Evolutionary conservation across 805 yeast species (phyloP), one percentile per base, ranked within the genome.

Genomic region (Kazachstania kunashirensis): DNA sequence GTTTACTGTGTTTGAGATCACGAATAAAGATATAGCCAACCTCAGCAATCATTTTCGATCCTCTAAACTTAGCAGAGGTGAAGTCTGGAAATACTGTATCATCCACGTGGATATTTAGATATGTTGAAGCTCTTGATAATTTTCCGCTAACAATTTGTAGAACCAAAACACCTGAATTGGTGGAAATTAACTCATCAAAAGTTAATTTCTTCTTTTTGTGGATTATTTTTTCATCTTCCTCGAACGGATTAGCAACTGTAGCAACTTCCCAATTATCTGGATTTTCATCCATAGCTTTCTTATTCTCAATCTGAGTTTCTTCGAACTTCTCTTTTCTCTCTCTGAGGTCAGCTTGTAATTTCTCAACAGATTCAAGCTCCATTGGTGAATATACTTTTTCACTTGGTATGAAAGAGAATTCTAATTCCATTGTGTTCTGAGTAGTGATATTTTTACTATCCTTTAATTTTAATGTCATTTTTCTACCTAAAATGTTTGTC

Each of bases 181-280:
- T 42, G 23, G 67, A 52, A 24, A 77, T 43, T 21, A 80, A 61
- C 46, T 77, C 70, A 11, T 71, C 72, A 26, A 79, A 57, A 1
- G 76, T 55, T 44, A 75, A 52, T 31, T 64, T 57, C 46, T 68
- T 68, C 52, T 73, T 73, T 18, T 36, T 43, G 19, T 43, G 27
- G 6, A 58, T 42, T 17, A 52, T 55, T 3, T 44, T 42, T 4
- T 55, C 59, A 4, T 53, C 53, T 10, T 52, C 55, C 16, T 61
- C 61, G 39, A 64, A 66, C 13, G 59, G 65, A 24, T 70, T 74
- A 13, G 67, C 65, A 31, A 59, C 61, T 24, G 66, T 69, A 36
- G 76, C 68, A 73, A 84, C 73, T 57, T 81, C 86, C 51, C 73
- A 81, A 32, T 70, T 70, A 27, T 67, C 62, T 15, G 92, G 88